A percentile compares a stretch with the other conserved stretches of the same genome.
Evolutionary conservation across 2,329 filamentous ascomycete species (phyloP).

Genomic region (Hortaea sp.): DNA sequence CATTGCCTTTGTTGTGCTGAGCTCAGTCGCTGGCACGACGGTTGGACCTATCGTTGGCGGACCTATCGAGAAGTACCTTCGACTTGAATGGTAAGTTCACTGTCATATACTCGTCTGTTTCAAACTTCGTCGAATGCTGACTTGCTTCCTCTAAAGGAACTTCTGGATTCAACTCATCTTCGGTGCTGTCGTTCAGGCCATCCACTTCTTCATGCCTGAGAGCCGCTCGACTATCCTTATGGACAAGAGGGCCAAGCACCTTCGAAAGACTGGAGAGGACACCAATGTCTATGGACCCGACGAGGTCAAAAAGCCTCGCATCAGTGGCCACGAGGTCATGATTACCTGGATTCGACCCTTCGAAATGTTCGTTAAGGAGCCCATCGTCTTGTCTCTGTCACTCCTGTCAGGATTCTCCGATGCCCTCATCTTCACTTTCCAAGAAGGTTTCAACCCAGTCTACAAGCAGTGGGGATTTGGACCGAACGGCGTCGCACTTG

Average conservation of each 20-base stretch:
- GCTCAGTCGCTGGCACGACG: conserved; percentile 23
- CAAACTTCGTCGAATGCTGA: background rate
- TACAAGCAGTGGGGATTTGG: conserved; percentile 54
- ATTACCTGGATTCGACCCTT: conserved; percentile 55
- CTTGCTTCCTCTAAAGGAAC: conserved; percentile 57
- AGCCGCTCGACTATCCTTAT: conserved; percentile 67
- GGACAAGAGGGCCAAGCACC: conserved; percentile 63
- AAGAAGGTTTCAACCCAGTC: conserved; percentile 60
- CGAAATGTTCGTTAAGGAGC: conserved; percentile 63
- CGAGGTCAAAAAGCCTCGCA: conserved; percentile 45
- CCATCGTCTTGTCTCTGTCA: conserved; percentile 61
- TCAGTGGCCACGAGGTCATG: conserved; percentile 30
- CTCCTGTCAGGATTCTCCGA: conserved; percentile 64
- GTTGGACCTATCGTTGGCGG: conserved; percentile 25
- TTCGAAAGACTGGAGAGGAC: conserved; percentile 44
- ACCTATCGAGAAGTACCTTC: conserved; percentile 30
- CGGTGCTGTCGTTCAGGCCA: conserved; percentile 57
- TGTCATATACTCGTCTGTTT: too few relatives aligned
- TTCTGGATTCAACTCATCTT: conserved; percentile 84
- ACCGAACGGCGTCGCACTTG: conserved; percentile 46
- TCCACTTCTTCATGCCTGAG: conserved; percentile 54
- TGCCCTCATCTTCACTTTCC: conserved; percentile 68
- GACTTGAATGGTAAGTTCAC: conserved; percentile 17
- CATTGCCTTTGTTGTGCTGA: conserved; percentile 42
- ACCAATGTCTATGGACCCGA: conserved; percentile 60